phyloP scores from a whole-genome alignment of 352 stramenopile species.

The Phytophthora hibernalis region DNA sequence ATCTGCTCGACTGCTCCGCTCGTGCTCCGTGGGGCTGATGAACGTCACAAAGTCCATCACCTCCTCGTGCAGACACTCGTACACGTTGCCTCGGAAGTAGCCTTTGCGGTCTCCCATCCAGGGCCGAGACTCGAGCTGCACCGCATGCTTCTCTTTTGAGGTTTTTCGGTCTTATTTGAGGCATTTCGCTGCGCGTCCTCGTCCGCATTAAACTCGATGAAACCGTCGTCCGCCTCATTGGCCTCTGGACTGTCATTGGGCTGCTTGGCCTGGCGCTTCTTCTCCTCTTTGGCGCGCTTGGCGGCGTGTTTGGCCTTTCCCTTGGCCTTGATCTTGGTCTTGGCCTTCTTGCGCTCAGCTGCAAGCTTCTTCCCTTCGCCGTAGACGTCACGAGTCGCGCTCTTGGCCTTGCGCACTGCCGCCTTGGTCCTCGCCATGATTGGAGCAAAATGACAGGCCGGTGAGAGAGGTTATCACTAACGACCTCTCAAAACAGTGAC shows the following conservation, averaged over 20 bases:
- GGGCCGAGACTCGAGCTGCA: constrained; percentile 60
- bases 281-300: constrained; percentile 62
- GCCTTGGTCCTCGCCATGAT: constrained; percentile 63
- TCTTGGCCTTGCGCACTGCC: constrained; percentile 41
- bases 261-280: constrained; percentile 41
- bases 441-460: not conserved
- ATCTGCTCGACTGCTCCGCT: constrained; percentile 69
- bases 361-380: constrained; percentile 36
- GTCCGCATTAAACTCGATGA: constrained; percentile 53
- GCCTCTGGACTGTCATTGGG: not conserved
- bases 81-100: constrained; percentile 75
- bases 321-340: constrained; percentile 69
- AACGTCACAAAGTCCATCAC: constrained; percentile 95
- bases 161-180: constrained; percentile 17
- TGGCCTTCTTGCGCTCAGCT: constrained; percentile 55
- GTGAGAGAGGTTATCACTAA: not conserved
- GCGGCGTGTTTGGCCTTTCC: constrained; percentile 56
- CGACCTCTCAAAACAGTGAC: too few species aligned
- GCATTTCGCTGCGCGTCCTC: constrained; percentile 13
- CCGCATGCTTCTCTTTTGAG: constrained; percentile 21
- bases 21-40: constrained; percentile 85
- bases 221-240: constrained; percentile 45
- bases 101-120: constrained; percentile 74
- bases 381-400: constrained; percentile 40
- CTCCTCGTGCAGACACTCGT: constrained; percentile 95